phyloP scores from a whole-genome alignment of 352 stramenopile genomes.

The Phytophthora tubulina region DNA sequence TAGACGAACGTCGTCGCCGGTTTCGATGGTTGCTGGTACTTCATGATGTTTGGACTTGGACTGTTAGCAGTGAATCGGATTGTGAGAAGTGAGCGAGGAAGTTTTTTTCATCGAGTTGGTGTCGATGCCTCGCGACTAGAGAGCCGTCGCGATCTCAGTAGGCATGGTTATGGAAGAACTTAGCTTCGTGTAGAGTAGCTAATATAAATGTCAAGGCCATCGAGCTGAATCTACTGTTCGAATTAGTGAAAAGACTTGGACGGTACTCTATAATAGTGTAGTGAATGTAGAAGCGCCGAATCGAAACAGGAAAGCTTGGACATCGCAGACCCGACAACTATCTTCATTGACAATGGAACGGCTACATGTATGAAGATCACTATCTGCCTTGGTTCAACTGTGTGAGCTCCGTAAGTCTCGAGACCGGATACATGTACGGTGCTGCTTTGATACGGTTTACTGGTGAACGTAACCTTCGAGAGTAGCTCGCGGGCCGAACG shows the following conservation, averaged over 20 bases:
- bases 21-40: conserved; percentile 8
- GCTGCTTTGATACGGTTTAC: no score
- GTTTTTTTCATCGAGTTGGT: no score
- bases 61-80: conserved; percentile 18
- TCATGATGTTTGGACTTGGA: conserved; percentile 19
- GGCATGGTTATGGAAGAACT: neutral
- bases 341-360: neutral
- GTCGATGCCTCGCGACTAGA: neutral
- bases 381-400: conserved; percentile 14
- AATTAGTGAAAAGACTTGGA: neutral
- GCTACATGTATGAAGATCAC: neutral
- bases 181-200: neutral
- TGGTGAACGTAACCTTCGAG: conserved; percentile 4
- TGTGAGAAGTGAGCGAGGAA: neutral
- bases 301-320: conserved; percentile 17
- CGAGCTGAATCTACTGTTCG: conserved; percentile 2
- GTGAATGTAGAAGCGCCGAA: conserved; percentile 7
- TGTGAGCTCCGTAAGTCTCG: neutral
- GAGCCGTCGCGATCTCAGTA: neutral
- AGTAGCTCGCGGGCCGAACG: conserved; percentile 26
- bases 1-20: conserved; percentile 25
- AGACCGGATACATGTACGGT: no score
- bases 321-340: neutral
- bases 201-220: neutral
- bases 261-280: neutral